phyloP scores from a whole-genome alignment of 306 rosid species.

The Sicyos baderoa region DNA sequence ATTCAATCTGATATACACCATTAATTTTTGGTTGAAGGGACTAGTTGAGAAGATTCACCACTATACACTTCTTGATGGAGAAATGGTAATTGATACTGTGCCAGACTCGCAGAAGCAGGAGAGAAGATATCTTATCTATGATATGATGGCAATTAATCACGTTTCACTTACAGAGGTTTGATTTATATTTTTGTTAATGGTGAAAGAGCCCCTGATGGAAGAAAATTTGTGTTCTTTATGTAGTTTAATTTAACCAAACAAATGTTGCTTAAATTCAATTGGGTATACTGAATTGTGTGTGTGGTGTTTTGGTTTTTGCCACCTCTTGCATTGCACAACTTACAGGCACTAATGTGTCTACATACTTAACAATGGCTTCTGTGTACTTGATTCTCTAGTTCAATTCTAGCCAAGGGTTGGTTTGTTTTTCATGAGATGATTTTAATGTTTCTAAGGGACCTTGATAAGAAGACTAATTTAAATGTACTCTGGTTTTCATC shows the following conservation, averaged over 20 bases:
- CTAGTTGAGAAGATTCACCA: slow-evolving; percentile 68
- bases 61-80: slow-evolving; percentile 86
- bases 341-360: slow-evolving; percentile 1
- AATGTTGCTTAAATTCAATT: not conserved
- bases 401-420: not conserved
- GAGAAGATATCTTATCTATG: slow-evolving; percentile 94
- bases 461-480: no score
- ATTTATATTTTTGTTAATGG: not conserved
- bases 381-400: not conserved
- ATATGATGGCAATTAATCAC: slow-evolving; percentile 65
- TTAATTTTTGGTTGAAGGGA: slow-evolving; percentile 38
- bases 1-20: slow-evolving; percentile 28
- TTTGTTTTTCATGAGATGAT: no score
- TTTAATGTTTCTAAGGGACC: no score
- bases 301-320: not conserved
- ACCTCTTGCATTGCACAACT: not conserved
- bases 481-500: no score
- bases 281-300: not conserved
- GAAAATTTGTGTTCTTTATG: not conserved
- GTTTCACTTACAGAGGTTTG: slow-evolving; percentile 68
- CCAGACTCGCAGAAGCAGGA: slow-evolving; percentile 83
- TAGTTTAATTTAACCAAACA: slow-evolving; percentile 1
- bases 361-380: not conserved
- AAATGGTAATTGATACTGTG: slow-evolving; percentile 83
- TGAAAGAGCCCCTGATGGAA: not conserved